Evolutionary conservation across 2,329 filamentous ascomycete genomes (phyloP), one percentile per base, ranked within the genome.

Genomic region (Fusarium robinianum): DNA sequence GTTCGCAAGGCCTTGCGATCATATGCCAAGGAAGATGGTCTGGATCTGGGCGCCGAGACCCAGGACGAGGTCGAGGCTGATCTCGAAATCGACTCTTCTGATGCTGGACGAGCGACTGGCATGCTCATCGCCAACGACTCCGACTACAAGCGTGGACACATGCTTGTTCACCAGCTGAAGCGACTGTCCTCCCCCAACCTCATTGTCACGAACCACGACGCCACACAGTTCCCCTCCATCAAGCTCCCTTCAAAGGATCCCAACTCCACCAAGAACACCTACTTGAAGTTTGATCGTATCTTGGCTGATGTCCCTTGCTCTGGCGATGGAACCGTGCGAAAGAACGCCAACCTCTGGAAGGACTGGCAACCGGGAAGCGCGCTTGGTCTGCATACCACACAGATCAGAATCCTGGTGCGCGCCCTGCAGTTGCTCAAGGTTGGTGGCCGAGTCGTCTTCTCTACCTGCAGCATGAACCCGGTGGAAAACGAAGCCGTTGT

Each of bases 401-500:
- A 99, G 70, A 80, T 90, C 30, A 80, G 92, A 32, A 99, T 99
- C 57, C 76, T 99, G 34, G 88, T 95, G 43, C 85, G 94, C 50
- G 89, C 94, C 21, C 77, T 99, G 37, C 92, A 97, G 72, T 90
- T 99, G 84, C 81, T 99, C 56, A 97, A 96, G 75, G 87, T 90
- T 42, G 92, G 94, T 26, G 94, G 94, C 37, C 83, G 91, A 52
- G 88, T 97, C 18, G 92, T 99, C 38, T 99, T 97, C 73, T 97
- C 92, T 3, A 99, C 94, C 14, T 99, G 94, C 78, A 96, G 90
- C 69, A 90, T 99, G 88, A 99, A 99, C 71, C 94, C 94, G 0
- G 83, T 97, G 18, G 94, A 99, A 74, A 96, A 99, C 63, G 94
- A 99, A 71, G 86, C 94, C 6, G 90, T 97, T 11, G 76, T 99